phyloP scores from a whole-genome alignment of 345 rosid genomes.

The Camelina hispida region DNA sequence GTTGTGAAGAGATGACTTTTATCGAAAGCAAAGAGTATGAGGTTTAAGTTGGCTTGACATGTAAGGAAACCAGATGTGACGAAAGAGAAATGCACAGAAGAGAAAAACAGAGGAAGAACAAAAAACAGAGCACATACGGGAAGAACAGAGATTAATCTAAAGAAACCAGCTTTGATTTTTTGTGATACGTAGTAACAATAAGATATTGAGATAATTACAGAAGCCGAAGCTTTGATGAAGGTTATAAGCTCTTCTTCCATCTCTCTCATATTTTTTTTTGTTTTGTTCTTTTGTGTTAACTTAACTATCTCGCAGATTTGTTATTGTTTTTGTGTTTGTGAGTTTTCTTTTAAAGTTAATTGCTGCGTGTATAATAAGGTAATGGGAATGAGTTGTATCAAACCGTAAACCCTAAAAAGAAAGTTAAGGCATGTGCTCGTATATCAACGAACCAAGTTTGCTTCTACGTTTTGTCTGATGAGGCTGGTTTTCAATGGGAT shows the following conservation, averaged over 20 bases:
- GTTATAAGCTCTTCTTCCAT: slow-evolving; percentile 28
- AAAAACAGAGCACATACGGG: slow-evolving; percentile 49
- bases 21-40: slow-evolving; percentile 52
- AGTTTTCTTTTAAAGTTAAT: no score
- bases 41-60: slow-evolving; percentile 59
- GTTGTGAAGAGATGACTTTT: slow-evolving; percentile 44
- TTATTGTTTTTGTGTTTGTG: no score
- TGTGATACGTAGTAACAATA: neutral
- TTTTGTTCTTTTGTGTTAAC: neutral
- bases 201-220: slow-evolving; percentile 2
- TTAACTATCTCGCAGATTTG: no score
- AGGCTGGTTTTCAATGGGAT: no score
- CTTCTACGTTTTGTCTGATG: no score
- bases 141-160: slow-evolving; percentile 44
- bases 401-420: no score
- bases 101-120: slow-evolving; percentile 52
- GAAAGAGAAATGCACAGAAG: slow-evolving; percentile 39
- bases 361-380: neutral
- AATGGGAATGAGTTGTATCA: no score
- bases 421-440: no score
- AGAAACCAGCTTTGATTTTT: neutral
- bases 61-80: slow-evolving; percentile 44
- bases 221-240: slow-evolving; percentile 2
- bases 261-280: neutral
- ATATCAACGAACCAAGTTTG: no score